Conservation (phyloP, 2,329 filamentous ascomycete genomes). For the Myriosclerotinia curreyana region DNA sequence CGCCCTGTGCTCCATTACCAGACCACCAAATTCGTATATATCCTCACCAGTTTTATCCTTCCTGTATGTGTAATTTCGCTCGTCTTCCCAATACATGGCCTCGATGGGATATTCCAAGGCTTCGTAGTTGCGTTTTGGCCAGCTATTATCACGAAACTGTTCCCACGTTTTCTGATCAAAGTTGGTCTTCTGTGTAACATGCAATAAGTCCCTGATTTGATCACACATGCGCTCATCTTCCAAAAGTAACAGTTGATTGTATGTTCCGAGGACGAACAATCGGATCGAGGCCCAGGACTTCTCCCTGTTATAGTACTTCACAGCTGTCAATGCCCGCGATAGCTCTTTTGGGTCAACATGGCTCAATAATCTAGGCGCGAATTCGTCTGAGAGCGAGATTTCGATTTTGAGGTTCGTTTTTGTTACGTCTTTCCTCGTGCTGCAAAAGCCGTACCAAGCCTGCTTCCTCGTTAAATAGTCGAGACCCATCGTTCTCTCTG, state of each 20-base stretch:
- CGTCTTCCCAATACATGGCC: not conserved
- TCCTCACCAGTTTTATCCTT: too few species aligned
- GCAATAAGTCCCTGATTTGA: not conserved
- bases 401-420: not conserved
- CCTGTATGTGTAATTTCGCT: rapidly evolving
- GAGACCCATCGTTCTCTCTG: not conserved
- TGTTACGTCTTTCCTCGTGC: rapidly evolving
- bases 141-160: not conserved
- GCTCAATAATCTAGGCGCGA: not conserved
- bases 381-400: not conserved
- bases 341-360: not conserved
- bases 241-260: not conserved
- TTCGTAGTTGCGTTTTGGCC: not conserved
- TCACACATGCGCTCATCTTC: rapidly evolving
- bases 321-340: rapidly evolving
- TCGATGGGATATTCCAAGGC: not conserved
- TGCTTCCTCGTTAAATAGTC: not conserved
- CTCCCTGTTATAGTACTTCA: not conserved
- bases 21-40: not conserved
- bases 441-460: not conserved
- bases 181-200: not conserved
- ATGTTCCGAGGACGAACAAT: not conserved
- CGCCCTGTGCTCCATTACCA: not conserved
- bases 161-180: not conserved
- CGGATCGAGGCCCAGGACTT: not conserved